Base-by-base conservation (phyloP, 2,329 filamentous ascomycete genomes). In the Penicillium palitans region DNA sequence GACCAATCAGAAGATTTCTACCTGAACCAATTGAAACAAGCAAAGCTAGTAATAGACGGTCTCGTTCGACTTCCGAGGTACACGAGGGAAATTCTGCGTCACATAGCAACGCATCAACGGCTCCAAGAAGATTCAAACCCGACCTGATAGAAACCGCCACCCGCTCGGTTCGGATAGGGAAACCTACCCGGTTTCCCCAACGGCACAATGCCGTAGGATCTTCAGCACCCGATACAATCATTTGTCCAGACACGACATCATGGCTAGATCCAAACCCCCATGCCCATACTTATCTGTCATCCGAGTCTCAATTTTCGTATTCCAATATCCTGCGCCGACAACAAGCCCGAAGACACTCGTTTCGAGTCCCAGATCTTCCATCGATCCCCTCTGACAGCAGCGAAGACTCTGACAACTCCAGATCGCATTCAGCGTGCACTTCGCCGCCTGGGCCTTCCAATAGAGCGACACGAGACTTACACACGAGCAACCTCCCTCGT, bases 11-110 rank as follows among this genome's bases (percentile, higher is more conserved):
- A 52, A 67, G 64, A 46, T 71, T 73, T 48, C 52, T 67, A n/a
- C 69, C 70, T 6, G 63, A 72, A 31, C 71, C 88, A 17, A 84
- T 92, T 63, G 90, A 92, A 74, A 91, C 89, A 9, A 87, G 84
- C 83, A 84, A 47, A 83, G 80, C 70, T 79, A 85, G 67, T 79
- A 80, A 68, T 68, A 70, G 51, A 65, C 61, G 67, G 61, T 48
- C 61, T 40, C 27, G 56, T 44, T 52, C 54, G 27, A 42, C 50
- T 49, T 58, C 87, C 66, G 79, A 70, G 27, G 7, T 54, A 13
- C 54, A 55, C 10, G 57, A 60, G 19, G 35, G 47, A 8, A 58
- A 58, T 53, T 60, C 62, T 35, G 41, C 62, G 9, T 53, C 33
- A n/a, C 40, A 46, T 7, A 40, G 6, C 13, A 37, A 47, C 17